Conservation (phyloP, 2,329 filamentous ascomycete genomes). For the Eurotiales sp. region DNA sequence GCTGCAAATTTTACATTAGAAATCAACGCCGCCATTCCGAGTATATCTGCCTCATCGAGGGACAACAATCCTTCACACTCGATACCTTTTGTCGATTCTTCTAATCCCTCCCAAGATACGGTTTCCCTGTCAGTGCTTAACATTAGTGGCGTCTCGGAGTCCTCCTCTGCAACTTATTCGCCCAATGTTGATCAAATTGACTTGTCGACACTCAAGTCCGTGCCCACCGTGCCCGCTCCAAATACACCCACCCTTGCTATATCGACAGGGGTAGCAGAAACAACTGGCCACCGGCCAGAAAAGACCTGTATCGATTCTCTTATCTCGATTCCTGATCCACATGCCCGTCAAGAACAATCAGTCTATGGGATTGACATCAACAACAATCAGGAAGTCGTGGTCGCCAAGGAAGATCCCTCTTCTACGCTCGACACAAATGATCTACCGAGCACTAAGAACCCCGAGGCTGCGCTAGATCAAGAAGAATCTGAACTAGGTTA, state of each 20-base stretch:
- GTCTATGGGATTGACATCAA: conserved; percentile 13
- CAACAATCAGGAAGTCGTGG: background rate
- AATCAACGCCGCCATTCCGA: background rate
- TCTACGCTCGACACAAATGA: background rate
- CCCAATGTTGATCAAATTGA: background rate
- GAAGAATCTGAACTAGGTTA: background rate
- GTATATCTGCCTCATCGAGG: background rate
- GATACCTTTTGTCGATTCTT: background rate
- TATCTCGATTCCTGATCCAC: background rate
- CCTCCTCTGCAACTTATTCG: background rate
- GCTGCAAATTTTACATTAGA: background rate
- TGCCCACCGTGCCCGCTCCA: background rate
- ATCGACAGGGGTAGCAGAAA: background rate
- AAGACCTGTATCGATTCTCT: background rate
- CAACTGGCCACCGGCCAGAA: background rate
- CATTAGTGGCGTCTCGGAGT: background rate
- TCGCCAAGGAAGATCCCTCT: background rate
- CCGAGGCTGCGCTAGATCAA: background rate
- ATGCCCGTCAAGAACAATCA: background rate
- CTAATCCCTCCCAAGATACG: background rate
- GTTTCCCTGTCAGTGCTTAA: background rate
- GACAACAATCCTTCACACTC: background rate
- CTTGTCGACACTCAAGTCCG: background rate
- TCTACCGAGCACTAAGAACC: background rate
- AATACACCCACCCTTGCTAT: background rate